Base-by-base conservation (phyloP, 129 eudicot genomes). In the Helianthus tuberosus region DNA sequence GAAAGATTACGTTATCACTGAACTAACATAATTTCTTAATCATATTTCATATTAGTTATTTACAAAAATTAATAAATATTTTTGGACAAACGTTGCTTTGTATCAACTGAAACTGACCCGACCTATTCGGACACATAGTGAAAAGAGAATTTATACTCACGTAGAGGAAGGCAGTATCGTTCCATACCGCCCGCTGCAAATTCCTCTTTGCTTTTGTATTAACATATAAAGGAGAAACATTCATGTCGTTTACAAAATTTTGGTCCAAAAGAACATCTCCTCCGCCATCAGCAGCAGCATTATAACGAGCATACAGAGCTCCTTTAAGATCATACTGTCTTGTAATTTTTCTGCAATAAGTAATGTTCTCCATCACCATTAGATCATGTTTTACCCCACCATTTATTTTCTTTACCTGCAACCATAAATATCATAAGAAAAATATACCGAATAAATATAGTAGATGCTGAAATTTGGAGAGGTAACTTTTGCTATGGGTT, bases 211-310 rank as follows among this genome's bases (percentile, higher is more conserved):
- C 87, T 77, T 65, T 80, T 59, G 81, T 79, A 27, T 83, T 85
- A 44, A 94, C 88, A 69, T 94, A 90, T 41, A 94, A 82, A 15
- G 98, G 98, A 60, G 97, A 88, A 60, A 68, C 79, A 11, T 84
- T 88, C 93, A 94, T 94, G 82, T 94, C 98, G 29, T 86, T 88
- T 41, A 93, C 96, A 77, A 93, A 93, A 78, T 93, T 93, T 62
- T 93, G 96, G 82, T 93, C 98, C 80, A 90, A 77, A 54, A 93
- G 89, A 82, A 90, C 98, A 64, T 93, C 97, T 50, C 87, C 98
- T 23, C 89, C 29, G 9, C 91, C 87, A 78, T 83, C 89, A 59
- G 81, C 89, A 71, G 93, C 81, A 29, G 87, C 50, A 71, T 58
- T 90, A 72, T 82, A 84, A 48, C 97, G 90, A 44, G 96, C 82